Evolutionary conservation across 805 yeast genomes (phyloP), one percentile per base, ranked within the genome.

Genomic region (Kluyveromyces siamensis): DNA sequence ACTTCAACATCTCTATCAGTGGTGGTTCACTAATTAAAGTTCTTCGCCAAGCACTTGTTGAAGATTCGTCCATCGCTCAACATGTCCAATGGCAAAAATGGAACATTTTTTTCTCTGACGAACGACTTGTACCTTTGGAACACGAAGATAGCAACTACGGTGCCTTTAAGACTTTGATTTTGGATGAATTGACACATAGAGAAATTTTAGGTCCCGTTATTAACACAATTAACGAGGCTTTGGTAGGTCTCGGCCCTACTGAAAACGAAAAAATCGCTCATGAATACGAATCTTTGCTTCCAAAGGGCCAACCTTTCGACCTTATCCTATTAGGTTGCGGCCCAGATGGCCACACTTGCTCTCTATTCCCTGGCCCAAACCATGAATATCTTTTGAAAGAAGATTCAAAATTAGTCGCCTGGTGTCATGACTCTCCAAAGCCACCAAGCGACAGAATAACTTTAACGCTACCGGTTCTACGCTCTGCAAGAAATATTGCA

Each of bases 261-360:
- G 68, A 67, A 3, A 73, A 73, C 48, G 75, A 74, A 40, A 73
- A 69, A 40, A 78, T 86, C 56, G 89, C 95, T 5, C 55, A 61
- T 16, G 82, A 76, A 43, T 89, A 89, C 65, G 83, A 77, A 54
- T 51, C 71, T 1, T 69, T 72, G 40, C 66, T 89, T 46, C 87
- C 91, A 9, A 37, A 51, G 21, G 27, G 41, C 6, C 52, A 52
- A 4, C 50, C 49, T 1, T 59, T 78, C 33, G 96, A 89, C 66
- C 70, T 88, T 57, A 70, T 89, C 19, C 70, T 88, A 48, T 73
- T 89, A 53, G 97, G 97, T 19, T 85, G 93, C 65, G 97, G 97
- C 8, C 96, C 96, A 36, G 97, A 89, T 61, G 97, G 96, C 37
- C 97, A 89, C 66, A 89, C 96, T 6, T 87, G 96, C 70, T 89